Evolutionary conservation across 768 basidiomycete genomes (phyloP).

Genomic region (Candolleomyces efflorescens): DNA sequence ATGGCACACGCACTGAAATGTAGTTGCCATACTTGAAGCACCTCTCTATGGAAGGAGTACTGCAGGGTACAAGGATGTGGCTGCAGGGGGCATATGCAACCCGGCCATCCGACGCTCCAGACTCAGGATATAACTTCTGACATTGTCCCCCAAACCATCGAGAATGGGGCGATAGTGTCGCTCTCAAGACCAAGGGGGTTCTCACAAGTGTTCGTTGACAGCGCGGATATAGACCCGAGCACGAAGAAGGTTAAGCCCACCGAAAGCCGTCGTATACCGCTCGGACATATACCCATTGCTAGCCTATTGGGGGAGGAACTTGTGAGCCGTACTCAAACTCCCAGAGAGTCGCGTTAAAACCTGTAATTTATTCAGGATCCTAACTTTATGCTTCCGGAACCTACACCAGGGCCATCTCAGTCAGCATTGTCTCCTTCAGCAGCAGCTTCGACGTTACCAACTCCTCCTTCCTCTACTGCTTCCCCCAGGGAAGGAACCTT

Average conservation of each 20-base stretch:
- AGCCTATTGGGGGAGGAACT: too few species aligned
- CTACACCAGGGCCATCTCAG: too few species aligned
- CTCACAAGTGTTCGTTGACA: too few species aligned
- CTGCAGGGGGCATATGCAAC: background rate
- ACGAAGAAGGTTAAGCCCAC: too few species aligned
- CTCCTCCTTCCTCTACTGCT: background rate
- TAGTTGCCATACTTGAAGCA: background rate
- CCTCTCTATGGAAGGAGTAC: background rate
- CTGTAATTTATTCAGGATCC: too few species aligned
- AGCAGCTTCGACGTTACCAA: background rate
- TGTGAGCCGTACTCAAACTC: too few species aligned
- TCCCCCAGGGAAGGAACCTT: background rate
- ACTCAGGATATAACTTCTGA: background rate
- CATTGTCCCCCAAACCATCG: background rate
- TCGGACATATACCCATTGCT: too few species aligned
- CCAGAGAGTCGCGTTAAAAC: too few species aligned
- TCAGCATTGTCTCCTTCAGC: background rate
- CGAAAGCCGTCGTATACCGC: too few species aligned
- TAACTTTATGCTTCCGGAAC: too few species aligned
- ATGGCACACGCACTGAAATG: background rate
- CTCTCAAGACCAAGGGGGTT: too few species aligned
- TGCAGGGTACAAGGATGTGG: background rate
- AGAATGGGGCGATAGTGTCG: background rate
- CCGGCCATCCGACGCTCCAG: background rate
- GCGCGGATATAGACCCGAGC: too few species aligned